These are phyloP conservation scores for Lactifluus echinatus DNA, from an alignment of 768 basidiomycete species.

Conservation along the genomic window DNA sequence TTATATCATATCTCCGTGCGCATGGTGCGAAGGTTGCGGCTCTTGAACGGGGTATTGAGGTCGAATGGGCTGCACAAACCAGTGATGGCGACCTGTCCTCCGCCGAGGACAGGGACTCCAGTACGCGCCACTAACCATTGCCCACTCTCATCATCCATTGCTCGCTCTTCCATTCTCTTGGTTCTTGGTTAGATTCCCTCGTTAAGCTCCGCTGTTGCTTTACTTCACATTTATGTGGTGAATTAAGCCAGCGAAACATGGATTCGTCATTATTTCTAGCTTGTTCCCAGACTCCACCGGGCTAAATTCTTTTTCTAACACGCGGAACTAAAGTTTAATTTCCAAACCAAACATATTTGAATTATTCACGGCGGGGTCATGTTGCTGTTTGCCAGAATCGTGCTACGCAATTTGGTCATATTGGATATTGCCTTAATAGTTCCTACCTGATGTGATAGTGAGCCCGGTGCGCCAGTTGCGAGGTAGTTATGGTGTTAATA, in stretches of 20 bases:
- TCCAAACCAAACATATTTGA: no score
- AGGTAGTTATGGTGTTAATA: no score
- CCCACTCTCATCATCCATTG: no score
- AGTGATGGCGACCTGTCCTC: constrained; percentile 46
- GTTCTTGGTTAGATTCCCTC: background rate
- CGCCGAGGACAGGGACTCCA: constrained; percentile 11
- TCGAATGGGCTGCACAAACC: constrained; percentile 66
- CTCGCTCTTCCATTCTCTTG: background rate
- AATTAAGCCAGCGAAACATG: background rate
- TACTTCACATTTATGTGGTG: background rate
- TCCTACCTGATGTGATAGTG: background rate
- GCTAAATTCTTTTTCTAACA: background rate
- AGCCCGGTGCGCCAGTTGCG: background rate
- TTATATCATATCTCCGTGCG: constrained; percentile 57
- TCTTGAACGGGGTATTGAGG: constrained; percentile 39
- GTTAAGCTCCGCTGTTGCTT: no score
- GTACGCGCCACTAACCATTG: background rate
- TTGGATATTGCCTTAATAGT: no score
- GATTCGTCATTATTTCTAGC: background rate
- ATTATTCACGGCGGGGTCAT: no score
- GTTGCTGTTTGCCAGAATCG: no score
- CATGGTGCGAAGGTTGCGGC: constrained; percentile 64
- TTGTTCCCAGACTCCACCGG: background rate
- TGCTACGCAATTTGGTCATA: background rate
- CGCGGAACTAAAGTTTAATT: no score